These are phyloP conservation scores for Ziziphus jujuba DNA, from an alignment of 306 rosid genomes.

Conservation along the genomic window DNA sequence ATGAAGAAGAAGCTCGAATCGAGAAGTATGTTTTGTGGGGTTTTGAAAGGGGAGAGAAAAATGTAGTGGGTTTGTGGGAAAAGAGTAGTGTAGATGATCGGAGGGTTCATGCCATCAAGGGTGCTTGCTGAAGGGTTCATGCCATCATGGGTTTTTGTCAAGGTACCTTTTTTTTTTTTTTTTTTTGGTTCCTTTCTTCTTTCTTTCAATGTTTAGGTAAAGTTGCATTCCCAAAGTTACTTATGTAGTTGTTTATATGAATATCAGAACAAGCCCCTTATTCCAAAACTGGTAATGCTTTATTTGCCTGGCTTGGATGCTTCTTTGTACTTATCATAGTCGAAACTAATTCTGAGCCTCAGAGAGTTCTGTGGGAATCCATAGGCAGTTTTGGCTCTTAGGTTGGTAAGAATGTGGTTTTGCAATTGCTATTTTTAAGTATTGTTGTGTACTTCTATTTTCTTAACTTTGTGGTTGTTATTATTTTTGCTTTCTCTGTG, in stretches of 20 bases:
- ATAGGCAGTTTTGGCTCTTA: constrained; percentile 81
- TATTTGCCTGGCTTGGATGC: constrained; percentile 94
- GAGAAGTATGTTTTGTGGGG: no score
- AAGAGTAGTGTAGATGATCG: no score
- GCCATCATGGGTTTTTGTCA: constrained; percentile 95
- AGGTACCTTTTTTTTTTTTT: constrained; percentile 51
- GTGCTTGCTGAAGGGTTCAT: constrained; percentile 92
- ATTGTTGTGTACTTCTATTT: constrained; percentile 10
- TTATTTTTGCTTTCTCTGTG: neutral
- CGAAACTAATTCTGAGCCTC: constrained; percentile 57
- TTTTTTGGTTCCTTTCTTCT: neutral
- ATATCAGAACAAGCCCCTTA: constrained; percentile 95
- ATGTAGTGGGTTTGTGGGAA: no score
- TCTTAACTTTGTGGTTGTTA: neutral
- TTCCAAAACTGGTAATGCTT: constrained; percentile 90
- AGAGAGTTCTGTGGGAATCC: constrained; percentile 74
- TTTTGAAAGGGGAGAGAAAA: no score
- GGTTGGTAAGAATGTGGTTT: constrained; percentile 49
- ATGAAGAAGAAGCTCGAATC: no score
- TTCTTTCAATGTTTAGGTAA: neutral
- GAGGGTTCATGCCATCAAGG: no score
- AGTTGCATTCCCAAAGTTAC: constrained; percentile 19
- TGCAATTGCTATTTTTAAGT: constrained; percentile 17
- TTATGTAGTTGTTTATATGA: constrained; percentile 24
- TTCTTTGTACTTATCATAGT: constrained; percentile 73